Evolutionary conservation across 1,139 yeast genomes (phyloP).

Genomic region (Candida pseudoviswanathii): DNA sequence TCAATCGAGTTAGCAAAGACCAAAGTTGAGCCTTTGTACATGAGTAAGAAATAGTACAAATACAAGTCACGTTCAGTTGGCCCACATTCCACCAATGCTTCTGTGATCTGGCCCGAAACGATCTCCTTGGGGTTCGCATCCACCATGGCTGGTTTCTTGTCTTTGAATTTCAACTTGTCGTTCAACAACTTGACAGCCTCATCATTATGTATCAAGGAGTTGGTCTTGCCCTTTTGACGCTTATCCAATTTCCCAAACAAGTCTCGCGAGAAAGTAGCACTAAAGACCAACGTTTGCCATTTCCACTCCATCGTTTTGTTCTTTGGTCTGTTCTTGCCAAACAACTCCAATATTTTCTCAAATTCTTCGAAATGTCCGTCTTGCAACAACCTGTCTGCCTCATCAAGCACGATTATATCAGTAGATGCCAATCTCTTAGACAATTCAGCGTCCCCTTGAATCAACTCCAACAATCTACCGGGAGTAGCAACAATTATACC

Average conservation of each 20-base stretch:
- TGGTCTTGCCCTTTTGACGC: slow-evolving; percentile 29
- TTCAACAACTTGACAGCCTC: slow-evolving; percentile 57
- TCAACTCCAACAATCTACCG: slow-evolving; percentile 83
- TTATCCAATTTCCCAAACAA: slow-evolving; percentile 70
- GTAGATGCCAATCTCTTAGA: slow-evolving; percentile 60
- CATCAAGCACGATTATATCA: slow-evolving; percentile 83
- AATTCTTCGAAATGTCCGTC: slow-evolving; percentile 97
- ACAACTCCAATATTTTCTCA: slow-evolving; percentile 73
- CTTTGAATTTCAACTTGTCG: slow-evolving; percentile 61
- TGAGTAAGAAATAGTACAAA: slow-evolving; percentile 80
- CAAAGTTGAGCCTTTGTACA: slow-evolving; percentile 88
- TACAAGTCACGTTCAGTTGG: slow-evolving; percentile 88
- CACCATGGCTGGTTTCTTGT: slow-evolving; percentile 60
- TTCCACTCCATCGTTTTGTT: slow-evolving; percentile 33
- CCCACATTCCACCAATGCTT: slow-evolving; percentile 90
- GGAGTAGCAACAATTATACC: slow-evolving; percentile 94
- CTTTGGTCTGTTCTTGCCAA: slow-evolving; percentile 41
- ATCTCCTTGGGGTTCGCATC: slow-evolving; percentile 89
- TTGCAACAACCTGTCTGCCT: slow-evolving; percentile 94
- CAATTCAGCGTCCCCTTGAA: slow-evolving; percentile 62
- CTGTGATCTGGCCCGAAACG: slow-evolving; percentile 75
- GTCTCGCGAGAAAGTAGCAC: slow-evolving; percentile 90
- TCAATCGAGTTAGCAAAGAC: slow-evolving; percentile 95
- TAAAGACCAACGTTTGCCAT: slow-evolving; percentile 92
- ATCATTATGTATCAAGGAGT: slow-evolving; percentile 50